A percentile compares a stretch with the other conserved stretches of the same genome.
phyloP scores from a whole-genome alignment of 495 filamentous ascomycete genomes.

The Podospora pseudopauciseta region DNA sequence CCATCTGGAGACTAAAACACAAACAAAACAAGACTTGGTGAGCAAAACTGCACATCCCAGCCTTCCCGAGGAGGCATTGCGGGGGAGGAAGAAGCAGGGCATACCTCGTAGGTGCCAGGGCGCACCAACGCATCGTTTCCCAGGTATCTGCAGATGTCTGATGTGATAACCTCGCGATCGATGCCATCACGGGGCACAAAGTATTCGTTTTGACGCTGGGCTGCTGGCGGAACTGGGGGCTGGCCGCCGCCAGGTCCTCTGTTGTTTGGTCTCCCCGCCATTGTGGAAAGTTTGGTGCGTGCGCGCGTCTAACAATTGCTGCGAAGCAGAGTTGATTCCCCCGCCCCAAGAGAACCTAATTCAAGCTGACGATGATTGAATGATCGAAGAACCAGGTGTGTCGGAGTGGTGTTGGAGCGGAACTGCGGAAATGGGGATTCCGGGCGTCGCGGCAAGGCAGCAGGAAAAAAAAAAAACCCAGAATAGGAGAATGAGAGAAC shows the following conservation, averaged over 20 bases:
- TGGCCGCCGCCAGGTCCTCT: conserved; percentile 29
- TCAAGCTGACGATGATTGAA: neutral
- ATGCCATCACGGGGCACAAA: conserved; percentile 88
- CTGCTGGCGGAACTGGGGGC: conserved; percentile 34
- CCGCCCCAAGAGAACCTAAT: conserved; percentile 2
- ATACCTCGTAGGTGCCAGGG: conserved; percentile 77
- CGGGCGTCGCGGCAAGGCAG: conserved; percentile 18
- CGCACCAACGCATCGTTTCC: conserved; percentile 87
- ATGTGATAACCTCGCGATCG: conserved; percentile 87
- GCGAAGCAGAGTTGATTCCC: neutral
- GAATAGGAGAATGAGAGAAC: conserved; percentile 19
- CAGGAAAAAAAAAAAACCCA: conserved; percentile 1
- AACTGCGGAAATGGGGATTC: conserved; percentile 20
- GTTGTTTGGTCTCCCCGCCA: conserved; percentile 39
- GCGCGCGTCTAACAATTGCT: neutral
- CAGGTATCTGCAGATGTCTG: conserved; percentile 91
- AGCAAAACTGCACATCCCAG: conserved; percentile 13
- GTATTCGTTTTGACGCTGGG: conserved; percentile 70
- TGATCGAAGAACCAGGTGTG: conserved; percentile 16
- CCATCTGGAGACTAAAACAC: conserved; percentile 45
- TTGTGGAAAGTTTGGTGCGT: conserved; percentile 18
- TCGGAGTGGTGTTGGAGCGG: conserved; percentile 23
- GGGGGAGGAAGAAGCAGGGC: conserved; percentile 18
- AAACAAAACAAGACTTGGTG: conserved; percentile 10
- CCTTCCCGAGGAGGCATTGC: conserved; percentile 4